Evolutionary conservation across 75 land plant genomes (phyloP).

Genomic region (Larix kaempferi): DNA sequence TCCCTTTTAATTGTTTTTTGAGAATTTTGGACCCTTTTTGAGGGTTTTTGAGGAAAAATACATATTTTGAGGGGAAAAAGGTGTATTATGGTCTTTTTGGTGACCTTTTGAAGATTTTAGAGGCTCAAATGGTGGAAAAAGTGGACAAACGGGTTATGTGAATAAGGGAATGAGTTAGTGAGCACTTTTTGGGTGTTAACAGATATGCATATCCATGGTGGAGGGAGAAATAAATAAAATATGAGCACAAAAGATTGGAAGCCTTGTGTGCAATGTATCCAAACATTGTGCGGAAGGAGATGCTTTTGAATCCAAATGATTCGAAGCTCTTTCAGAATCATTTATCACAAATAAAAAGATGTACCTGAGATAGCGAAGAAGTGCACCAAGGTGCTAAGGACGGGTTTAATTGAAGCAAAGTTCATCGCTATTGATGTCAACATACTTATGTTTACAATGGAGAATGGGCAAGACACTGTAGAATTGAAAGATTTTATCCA

Average conservation of each 20-base stretch:
- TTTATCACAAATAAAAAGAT: constrained; percentile 40
- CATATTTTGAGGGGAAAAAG: too few relatives aligned
- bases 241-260: constrained; percentile 59
- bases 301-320: not conserved
- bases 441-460: constrained; percentile 88
- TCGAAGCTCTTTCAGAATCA: constrained; percentile 29
- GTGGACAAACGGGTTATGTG: too few relatives aligned
- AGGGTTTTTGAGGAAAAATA: too few relatives aligned
- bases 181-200: too few relatives aligned
- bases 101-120: too few relatives aligned
- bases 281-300: constrained; percentile 75
- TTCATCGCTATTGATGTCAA: constrained; percentile 76
- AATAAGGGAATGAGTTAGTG: too few relatives aligned
- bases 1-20: too few relatives aligned
- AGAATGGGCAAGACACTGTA: constrained; percentile 54
- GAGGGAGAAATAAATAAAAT: constrained; percentile 83
- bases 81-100: too few relatives aligned
- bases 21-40: too few relatives aligned
- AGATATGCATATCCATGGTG: constrained; percentile 96
- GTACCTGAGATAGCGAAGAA: constrained; percentile 61
- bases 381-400: constrained; percentile 72
- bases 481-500: constrained; percentile 25
- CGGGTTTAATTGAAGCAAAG: constrained; percentile 65
- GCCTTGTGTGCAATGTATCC: constrained; percentile 67
- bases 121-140: too few relatives aligned